Conservation (phyloP, 148 eudicot species). For the Bassia scoparia region DNA sequence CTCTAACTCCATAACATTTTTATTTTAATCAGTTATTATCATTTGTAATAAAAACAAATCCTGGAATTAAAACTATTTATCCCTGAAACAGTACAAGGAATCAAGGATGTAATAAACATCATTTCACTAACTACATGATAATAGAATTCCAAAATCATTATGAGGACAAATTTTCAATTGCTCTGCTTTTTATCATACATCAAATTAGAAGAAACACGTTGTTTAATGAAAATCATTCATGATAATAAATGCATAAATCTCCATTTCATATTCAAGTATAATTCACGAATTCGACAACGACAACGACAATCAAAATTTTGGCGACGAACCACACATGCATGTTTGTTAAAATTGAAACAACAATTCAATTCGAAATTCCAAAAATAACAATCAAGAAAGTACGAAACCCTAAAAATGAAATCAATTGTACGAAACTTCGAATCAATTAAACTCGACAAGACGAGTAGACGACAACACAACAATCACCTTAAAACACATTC, state of each 20-base stretch:
- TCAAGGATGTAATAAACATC: background rate
- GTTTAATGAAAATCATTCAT: background rate
- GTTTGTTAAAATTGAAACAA: too few relatives aligned
- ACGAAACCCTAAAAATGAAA: conserved; percentile 2
- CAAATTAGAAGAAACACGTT: background rate
- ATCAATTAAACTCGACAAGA: background rate
- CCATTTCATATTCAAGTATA: background rate
- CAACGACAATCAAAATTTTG: too few relatives aligned
- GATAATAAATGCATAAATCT: background rate
- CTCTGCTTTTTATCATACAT: background rate
- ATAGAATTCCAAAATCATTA: background rate
- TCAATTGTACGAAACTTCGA: background rate
- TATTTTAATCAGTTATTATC: background rate
- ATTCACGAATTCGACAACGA: too few relatives aligned
- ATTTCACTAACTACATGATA: background rate
- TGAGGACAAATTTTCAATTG: background rate
- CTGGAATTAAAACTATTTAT: background rate
- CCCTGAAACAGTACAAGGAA: background rate
- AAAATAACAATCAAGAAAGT: background rate
- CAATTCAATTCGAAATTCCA: too few relatives aligned
- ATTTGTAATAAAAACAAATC: background rate
- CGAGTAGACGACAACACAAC: background rate
- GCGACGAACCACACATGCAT: too few relatives aligned
- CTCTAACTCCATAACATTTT: too few relatives aligned
- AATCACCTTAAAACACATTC: background rate